phyloP scores from a whole-genome alignment of 495 filamentous ascomycete species.

The Cryomyces antarcticus region DNA sequence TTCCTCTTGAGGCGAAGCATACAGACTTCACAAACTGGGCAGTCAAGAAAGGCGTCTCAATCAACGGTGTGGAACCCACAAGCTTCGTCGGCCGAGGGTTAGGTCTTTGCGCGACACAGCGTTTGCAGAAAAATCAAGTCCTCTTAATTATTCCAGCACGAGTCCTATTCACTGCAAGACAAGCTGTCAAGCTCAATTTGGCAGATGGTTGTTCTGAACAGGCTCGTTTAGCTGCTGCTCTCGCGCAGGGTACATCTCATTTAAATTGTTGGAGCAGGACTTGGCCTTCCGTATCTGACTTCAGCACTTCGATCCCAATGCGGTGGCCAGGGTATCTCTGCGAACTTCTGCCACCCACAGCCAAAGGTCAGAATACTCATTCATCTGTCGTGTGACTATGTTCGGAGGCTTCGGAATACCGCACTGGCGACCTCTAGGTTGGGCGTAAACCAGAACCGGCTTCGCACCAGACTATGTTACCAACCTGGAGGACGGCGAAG shows the following conservation, averaged over 20 bases:
- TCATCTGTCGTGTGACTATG: slow-evolving; percentile 12
- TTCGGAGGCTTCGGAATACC: slow-evolving; percentile 6
- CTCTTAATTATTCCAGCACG: slow-evolving; percentile 43
- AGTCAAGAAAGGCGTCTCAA: slow-evolving; percentile 1
- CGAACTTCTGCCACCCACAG: slow-evolving; percentile 24
- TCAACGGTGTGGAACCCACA: slow-evolving; percentile 38
- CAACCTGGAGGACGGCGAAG: slow-evolving; percentile 36
- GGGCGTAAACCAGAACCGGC: slow-evolving; percentile 3
- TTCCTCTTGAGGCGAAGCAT: not conserved
- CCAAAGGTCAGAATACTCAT: slow-evolving; percentile 10
- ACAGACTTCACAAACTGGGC: not conserved
- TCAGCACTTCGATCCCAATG: slow-evolving; percentile 44
- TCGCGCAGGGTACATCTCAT: slow-evolving; percentile 20
- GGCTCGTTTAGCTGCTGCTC: slow-evolving; percentile 46
- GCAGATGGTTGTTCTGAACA: slow-evolving; percentile 34
- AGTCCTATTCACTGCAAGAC: slow-evolving; percentile 35
- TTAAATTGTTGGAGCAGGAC: slow-evolving; percentile 42
- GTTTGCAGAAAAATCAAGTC: slow-evolving; percentile 24
- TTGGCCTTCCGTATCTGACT: slow-evolving; percentile 39
- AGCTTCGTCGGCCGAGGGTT: slow-evolving; percentile 45
- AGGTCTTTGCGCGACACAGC: slow-evolving; percentile 20
- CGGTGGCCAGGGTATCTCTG: slow-evolving; percentile 37
- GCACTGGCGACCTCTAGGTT: slow-evolving; percentile 7
- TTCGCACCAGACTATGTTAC: slow-evolving; percentile 38
- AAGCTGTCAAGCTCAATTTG: slow-evolving; percentile 21